Evolutionary conservation across 305 asterid genomes (phyloP).

Genomic region (Fraxinus dipetala): DNA sequence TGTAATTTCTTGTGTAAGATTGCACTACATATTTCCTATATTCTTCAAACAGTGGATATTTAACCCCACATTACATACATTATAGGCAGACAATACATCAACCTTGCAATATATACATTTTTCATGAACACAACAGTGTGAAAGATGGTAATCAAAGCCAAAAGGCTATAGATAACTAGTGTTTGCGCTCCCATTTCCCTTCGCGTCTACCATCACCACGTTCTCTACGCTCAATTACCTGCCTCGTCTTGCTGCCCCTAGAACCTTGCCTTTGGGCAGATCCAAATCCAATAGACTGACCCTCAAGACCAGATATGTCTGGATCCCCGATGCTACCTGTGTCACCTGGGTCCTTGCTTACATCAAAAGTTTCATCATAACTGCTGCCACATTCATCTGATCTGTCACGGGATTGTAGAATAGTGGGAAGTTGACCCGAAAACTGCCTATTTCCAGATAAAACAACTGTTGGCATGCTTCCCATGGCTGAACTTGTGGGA

Average conservation of each 20-base stretch:
- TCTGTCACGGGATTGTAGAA: conserved; percentile 77
- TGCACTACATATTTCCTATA: not conserved
- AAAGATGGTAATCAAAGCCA: not conserved
- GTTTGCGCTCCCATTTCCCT: conserved; percentile 98
- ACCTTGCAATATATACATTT: not conserved
- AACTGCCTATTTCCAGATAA: conserved; percentile 61
- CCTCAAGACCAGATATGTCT: conserved; percentile 68
- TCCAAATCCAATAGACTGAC: conserved; percentile 46
- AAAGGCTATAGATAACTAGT: conserved; percentile 33
- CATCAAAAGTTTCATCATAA: conserved; percentile 79
- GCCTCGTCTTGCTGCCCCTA: conserved; percentile 75
- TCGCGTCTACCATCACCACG: conserved; percentile 87
- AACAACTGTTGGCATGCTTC: conserved; percentile 43
- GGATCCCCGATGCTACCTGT: conserved; percentile 88
- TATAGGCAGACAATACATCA: not conserved
- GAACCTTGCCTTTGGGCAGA: conserved; percentile 64
- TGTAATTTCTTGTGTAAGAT: not conserved
- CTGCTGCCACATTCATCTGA: conserved; percentile 74
- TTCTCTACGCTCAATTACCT: conserved; percentile 78
- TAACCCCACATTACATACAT: not conserved
- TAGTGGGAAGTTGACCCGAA: conserved; percentile 74
- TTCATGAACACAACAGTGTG: not conserved
- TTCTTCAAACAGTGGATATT: not conserved
- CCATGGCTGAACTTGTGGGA: conserved; percentile 32
- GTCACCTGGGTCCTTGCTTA: conserved; percentile 78